These are phyloP conservation scores for Solanum hybrid DNA, from an alignment of 305 asterid species.

Conservation along the genomic window DNA sequence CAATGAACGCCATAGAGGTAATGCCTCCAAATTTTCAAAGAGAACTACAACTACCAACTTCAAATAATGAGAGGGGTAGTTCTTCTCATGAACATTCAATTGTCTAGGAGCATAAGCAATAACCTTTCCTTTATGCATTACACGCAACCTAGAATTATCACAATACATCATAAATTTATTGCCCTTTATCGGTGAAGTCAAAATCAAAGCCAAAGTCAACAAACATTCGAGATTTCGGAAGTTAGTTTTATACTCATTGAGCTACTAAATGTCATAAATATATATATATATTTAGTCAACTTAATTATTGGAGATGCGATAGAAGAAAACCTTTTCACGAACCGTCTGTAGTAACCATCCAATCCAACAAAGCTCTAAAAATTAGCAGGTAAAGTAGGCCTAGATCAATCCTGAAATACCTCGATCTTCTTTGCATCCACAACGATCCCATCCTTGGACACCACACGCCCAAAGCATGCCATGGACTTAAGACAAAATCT, in stretches of 20 bases:
- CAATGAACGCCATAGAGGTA: background rate
- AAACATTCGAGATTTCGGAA: background rate
- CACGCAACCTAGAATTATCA: background rate
- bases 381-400: background rate
- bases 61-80: background rate
- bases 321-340: background rate
- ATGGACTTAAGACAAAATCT: background rate
- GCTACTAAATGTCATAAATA: too few species aligned
- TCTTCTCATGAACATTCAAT: background rate
- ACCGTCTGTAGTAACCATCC: background rate
- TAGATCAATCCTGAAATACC: background rate
- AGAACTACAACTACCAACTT: background rate
- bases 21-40: background rate
- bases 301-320: background rate
- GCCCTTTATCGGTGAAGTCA: background rate
- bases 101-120: background rate
- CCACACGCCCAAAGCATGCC: background rate
- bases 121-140: background rate
- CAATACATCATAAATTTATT: background rate
- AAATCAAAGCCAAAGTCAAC: background rate
- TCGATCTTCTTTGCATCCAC: background rate
- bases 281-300: too few species aligned
- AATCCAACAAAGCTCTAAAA: background rate
- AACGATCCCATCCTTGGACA: background rate
- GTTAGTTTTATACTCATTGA: background rate